A percentile compares a stretch with the other conserved stretches of the same genome.
Evolutionary conservation across 805 yeast species (phyloP).

Genomic region (Candida germanica): DNA sequence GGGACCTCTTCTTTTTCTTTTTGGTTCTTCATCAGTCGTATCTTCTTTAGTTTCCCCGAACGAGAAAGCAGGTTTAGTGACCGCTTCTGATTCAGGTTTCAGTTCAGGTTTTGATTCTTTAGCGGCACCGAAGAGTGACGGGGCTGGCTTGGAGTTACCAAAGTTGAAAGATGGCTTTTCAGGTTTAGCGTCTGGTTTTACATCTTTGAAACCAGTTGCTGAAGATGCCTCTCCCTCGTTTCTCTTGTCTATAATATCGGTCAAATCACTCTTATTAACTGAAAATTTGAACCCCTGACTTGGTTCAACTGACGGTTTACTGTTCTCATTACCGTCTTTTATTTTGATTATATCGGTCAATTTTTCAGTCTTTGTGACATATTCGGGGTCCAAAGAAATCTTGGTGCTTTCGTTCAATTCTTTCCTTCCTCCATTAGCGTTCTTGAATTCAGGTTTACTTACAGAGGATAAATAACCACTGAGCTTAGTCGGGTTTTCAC

Average conservation of each 20-base stretch:
- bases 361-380: conserved; percentile 21
- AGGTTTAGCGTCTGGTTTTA: not conserved
- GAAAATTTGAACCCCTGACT: conserved; percentile 38
- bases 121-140: not conserved
- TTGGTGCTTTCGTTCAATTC: conserved; percentile 6
- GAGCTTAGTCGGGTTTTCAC: conserved; percentile 13
- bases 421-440: conserved; percentile 7
- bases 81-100: no score
- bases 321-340: conserved; percentile 17
- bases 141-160: not conserved
- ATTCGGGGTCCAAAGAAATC: conserved; percentile 26
- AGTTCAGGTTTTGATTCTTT: no score
- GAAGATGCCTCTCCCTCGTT: conserved; percentile 8
- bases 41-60: not conserved
- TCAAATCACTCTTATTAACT: conserved; percentile 27
- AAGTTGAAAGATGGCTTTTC: not conserved
- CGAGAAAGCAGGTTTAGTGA: no score
- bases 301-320: conserved; percentile 20
- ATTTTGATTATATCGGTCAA: conserved; percentile 29
- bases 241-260: conserved; percentile 20
- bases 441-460: conserved; percentile 28
- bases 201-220: no score
- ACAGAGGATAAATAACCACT: conserved; percentile 35
- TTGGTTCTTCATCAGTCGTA: conserved; percentile 6
- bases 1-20: conserved; percentile 7